phyloP scores from a whole-genome alignment of 805 yeast genomes.

The Candida fluviatilis region DNA sequence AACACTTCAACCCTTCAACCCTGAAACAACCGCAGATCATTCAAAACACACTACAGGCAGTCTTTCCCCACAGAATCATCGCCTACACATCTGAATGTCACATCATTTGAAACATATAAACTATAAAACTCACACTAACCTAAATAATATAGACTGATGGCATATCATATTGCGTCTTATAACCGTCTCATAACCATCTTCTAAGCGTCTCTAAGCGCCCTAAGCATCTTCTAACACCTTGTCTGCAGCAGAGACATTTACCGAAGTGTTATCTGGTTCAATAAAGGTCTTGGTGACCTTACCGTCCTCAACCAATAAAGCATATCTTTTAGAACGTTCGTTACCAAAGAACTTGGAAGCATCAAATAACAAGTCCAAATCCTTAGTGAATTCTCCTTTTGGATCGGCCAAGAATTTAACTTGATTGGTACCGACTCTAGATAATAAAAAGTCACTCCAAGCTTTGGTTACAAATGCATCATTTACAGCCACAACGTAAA shows the following conservation, averaged over 20 bases:
- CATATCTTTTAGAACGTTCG: constrained; percentile 69
- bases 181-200: too few relatives aligned
- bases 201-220: too few relatives aligned
- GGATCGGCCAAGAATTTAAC: constrained; percentile 75
- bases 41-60: too few relatives aligned
- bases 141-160: too few relatives aligned
- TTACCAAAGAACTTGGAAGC: constrained; percentile 76
- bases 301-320: constrained; percentile 72
- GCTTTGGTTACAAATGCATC: constrained; percentile 84
- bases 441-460: constrained; percentile 52
- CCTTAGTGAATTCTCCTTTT: constrained; percentile 63
- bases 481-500: constrained; percentile 74
- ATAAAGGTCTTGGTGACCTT: constrained; percentile 59
- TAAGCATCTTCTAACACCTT: constrained; percentile 35
- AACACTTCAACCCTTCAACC: too few relatives aligned
- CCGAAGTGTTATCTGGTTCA: constrained; percentile 79
- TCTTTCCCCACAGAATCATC: too few relatives aligned
- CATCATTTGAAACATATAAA: constrained; percentile 1
- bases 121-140: not conserved
- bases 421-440: constrained; percentile 20
- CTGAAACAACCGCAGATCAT: too few relatives aligned
- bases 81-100: too few relatives aligned
- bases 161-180: too few relatives aligned
- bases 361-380: constrained; percentile 66
- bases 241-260: constrained; percentile 49